Conservation (phyloP, 441 rosid species). For the Gossypium schwendimanii region DNA sequence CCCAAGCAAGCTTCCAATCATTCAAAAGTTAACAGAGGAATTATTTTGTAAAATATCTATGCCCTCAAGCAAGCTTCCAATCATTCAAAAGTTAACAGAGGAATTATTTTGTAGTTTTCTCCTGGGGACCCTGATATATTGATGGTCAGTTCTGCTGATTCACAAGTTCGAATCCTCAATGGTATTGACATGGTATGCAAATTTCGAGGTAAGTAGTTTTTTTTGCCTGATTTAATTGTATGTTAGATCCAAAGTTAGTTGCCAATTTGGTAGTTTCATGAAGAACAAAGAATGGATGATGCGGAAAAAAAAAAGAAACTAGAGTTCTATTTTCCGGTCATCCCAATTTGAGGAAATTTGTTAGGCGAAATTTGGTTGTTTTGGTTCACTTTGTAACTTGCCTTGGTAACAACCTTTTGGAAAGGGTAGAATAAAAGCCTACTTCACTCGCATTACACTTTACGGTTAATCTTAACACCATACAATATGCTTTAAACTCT, state of each 20-base stretch:
- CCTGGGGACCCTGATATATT: conserved; percentile 33
- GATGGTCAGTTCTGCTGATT: conserved; percentile 44
- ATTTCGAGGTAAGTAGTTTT: conserved; percentile 26
- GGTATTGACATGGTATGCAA: conserved; percentile 31
- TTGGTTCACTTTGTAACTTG: neutral
- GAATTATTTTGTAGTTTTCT: conserved; percentile 26
- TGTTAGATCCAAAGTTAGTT: neutral
- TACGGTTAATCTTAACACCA: neutral
- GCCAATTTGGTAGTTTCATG: neutral
- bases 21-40: too few relatives aligned
- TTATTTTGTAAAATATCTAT: neutral
- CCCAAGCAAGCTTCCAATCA: too few relatives aligned
- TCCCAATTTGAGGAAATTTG: neutral
- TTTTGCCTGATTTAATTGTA: conserved; percentile 9
- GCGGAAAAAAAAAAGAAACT: neutral
- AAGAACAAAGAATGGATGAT: neutral
- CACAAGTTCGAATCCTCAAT: conserved; percentile 30
- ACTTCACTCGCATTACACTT: neutral
- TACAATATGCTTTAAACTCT: neutral
- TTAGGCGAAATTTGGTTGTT: neutral
- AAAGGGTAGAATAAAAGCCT: neutral
- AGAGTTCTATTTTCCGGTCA: neutral
- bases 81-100: neutral
- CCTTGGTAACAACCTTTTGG: neutral
- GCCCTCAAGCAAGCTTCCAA: neutral